A percentile compares a stretch with the other conserved stretches of the same genome.
Evolutionary conservation across 768 basidiomycete genomes (phyloP).

Genomic region (Tricholoma matsutake): DNA sequence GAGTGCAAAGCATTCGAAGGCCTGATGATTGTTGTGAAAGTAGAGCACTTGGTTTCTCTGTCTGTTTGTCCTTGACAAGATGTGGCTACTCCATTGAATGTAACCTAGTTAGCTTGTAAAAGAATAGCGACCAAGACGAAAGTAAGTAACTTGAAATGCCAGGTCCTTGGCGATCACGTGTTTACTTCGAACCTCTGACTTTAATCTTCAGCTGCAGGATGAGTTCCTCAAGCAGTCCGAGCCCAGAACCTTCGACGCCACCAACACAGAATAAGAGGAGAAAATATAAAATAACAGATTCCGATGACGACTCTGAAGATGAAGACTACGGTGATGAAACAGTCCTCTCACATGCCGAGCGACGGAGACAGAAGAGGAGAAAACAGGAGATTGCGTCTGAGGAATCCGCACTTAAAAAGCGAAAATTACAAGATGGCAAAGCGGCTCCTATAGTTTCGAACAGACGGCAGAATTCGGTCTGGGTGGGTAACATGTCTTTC

Average conservation of each 20-base stretch:
- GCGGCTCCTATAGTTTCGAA: slow-evolving; percentile 26
- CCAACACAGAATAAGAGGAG: slow-evolving; percentile 30
- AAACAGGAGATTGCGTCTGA: slow-evolving; percentile 28
- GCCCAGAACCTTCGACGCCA: slow-evolving; percentile 24
- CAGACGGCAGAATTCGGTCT: slow-evolving; percentile 82
- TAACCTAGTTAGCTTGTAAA: no score
- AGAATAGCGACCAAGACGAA: no score
- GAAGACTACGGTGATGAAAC: slow-evolving; percentile 35
- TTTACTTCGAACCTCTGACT: no score
- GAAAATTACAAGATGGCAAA: slow-evolving; percentile 41
- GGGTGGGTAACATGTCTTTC: slow-evolving; percentile 95
- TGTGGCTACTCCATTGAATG: no score
- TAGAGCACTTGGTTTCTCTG: no score
- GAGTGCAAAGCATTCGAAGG: no score
- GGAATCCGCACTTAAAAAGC: slow-evolving; percentile 38
- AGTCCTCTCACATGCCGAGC: slow-evolving; percentile 75
- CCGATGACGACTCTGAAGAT: slow-evolving; percentile 15
- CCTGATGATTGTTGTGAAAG: no score
- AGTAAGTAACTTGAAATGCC: no score
- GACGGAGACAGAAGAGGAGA: slow-evolving; percentile 56
- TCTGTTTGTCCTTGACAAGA: no score
- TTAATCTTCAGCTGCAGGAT: slow-evolving; percentile 4
- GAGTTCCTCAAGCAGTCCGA: slow-evolving; percentile 34
- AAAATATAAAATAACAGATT: slow-evolving; percentile 12
- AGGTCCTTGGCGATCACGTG: no score